Percentiles rank a stretch among this genome's conserved stretches.
phyloP scores from a whole-genome alignment of 768 basidiomycete species.

The Collybia mongolica region DNA sequence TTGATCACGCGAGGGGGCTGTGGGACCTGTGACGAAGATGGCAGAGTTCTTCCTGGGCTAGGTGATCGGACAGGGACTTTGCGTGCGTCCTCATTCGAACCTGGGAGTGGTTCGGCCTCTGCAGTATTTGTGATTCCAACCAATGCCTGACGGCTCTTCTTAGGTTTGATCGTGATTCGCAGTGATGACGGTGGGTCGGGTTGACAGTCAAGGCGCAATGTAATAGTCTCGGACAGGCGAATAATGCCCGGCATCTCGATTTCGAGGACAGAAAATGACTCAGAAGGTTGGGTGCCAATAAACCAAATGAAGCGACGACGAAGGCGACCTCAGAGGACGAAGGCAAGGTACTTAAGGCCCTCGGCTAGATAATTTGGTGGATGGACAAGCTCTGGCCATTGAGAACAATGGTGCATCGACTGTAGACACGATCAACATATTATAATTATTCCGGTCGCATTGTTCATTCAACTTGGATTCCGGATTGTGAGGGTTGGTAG shows the following conservation, averaged over 20 bases:
- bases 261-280: constrained; percentile 26
- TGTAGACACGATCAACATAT: no score
- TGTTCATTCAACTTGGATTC: no score
- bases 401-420: no score
- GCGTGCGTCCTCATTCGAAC: background rate
- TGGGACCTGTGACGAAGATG: no score
- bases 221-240: constrained; percentile 4
- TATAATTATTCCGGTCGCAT: no score
- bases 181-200: background rate
- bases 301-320: constrained; percentile 24
- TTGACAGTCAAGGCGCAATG: background rate
- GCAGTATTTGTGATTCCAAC: constrained; percentile 3
- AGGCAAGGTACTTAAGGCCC: background rate
- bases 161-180: constrained; percentile 4
- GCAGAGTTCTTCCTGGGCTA: background rate
- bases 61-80: background rate
- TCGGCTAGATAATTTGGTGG: no score
- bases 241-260: constrained; percentile 6
- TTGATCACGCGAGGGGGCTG: background rate
- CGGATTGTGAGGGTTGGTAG: no score
- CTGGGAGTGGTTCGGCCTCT: background rate
- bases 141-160: background rate
- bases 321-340: background rate
- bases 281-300: constrained; percentile 9
- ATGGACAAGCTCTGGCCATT: no score